Base-by-base conservation (phyloP, 257 asterid genomes). In the Petunia axillaris region DNA sequence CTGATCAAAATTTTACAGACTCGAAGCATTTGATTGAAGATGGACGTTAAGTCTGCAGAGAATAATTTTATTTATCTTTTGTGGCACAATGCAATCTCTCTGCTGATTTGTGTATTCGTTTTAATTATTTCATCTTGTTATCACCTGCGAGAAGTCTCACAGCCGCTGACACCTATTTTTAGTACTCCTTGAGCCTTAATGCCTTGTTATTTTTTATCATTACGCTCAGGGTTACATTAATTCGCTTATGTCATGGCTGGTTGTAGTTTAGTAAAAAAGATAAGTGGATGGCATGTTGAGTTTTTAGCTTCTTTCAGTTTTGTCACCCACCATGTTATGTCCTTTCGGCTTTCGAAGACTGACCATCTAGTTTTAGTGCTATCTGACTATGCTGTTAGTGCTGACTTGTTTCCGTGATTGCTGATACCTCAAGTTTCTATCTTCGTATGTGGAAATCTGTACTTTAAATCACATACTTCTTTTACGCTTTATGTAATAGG, bases 401-500 rank as follows among this genome's bases (percentile, higher is more conserved):
- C 11, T 35, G 44, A n/a, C 38, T 14, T 73, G 59, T 48, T 71
- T 50, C 77, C 36, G 44, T 73, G 35, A 35, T 50, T 10, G 43
- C 77, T 48, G 43, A 54, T 35, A 35, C 62, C 40, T 71, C 7
- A 35, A 71, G 35, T 5, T 71, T 48, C 60, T 35, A 48, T 50
- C 59, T 8, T 50, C 55, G 48, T 36, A 50, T 48, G 77, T 1
- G 6, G 52, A 48, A 35, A 9, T 70, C 5, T 48, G 77, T 35
- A 3, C 77, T 5, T 38, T 67, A 59, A 48, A 9, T 52, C 62
- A 50, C 62, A 35, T 11, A 11, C 36, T 73, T 73, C 35, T 35
- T 50, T 73, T 73, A 50, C 35, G 10, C 35, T 5, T 44, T 48
- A 9, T 3, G 36, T 83, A 87, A 83, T 89, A 95, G 99, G 91